Evolutionary conservation across 345 rosid genomes (phyloP).

Genomic region (Angophora floribunda): DNA sequence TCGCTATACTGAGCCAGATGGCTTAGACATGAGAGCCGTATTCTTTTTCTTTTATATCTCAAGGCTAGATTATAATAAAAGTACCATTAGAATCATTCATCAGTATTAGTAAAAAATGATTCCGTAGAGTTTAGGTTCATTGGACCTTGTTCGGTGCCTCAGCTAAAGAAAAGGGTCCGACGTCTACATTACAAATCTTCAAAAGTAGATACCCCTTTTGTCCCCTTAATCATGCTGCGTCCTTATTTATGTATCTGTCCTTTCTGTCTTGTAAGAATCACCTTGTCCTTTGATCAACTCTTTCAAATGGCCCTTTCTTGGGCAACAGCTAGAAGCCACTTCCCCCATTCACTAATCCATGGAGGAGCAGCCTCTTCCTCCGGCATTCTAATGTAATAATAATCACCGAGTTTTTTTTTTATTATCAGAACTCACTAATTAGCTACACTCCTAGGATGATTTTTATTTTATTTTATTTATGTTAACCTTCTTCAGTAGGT

Average conservation of each 20-base stretch:
- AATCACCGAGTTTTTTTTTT: not conserved
- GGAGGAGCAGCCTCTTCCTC: not conserved
- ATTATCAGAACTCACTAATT: not conserved
- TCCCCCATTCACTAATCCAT: not conserved
- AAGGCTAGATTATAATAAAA: not conserved
- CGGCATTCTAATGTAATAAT: not conserved
- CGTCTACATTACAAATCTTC: slow-evolving; percentile 1
- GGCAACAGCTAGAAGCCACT: not conserved
- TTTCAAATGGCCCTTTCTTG: not conserved
- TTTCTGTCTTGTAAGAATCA: not conserved
- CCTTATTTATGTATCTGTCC: not conserved
- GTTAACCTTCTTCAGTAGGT: not conserved
- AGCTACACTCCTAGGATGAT: not conserved
- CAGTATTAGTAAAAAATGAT: not conserved
- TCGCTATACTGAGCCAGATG: rapidly evolving
- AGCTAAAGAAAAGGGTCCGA: slow-evolving; percentile 16
- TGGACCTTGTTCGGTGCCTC: slow-evolving; percentile 9
- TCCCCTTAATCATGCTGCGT: not conserved
- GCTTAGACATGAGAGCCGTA: not conserved
- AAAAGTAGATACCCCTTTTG: not conserved
- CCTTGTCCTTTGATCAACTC: not conserved
- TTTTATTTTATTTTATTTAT: rapidly evolving
- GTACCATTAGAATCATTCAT: not conserved
- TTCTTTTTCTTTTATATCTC: not conserved
- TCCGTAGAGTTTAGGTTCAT: not conserved